Base-by-base conservation (phyloP, 2,329 filamentous ascomycete species). In the Iodosphaeria phyllophila region DNA sequence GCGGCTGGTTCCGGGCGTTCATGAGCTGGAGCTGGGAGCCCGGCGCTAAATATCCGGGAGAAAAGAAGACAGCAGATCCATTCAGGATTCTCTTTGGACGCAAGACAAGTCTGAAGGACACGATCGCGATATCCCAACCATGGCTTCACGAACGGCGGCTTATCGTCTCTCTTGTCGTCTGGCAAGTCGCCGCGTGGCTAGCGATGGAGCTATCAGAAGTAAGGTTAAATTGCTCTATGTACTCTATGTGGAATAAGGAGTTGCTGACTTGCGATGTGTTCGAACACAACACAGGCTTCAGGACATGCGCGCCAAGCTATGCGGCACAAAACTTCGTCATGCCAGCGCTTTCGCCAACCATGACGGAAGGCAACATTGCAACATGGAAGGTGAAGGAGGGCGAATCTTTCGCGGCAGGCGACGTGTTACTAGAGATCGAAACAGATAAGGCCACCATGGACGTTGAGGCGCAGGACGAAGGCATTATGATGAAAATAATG, bases 371-470 rank as follows among this genome's bases (percentile, higher is more conserved):
- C 32, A 89, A 82, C 51, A 91, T 92, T 42, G 66, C 77, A 23
- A 67, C 53, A 32, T 92, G 82, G 82, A 76, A 72, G 49, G 64
- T 91, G 41, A 86, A 86, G 51, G 82, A 91, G 56, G 82, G 80
- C 45, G 78, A 89, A 38, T 63, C 68, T 25, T 92, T 82, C 50
- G 60, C 66, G 24, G 76, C 80, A 29, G 82, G 82, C 37, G 82
- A 92, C 48, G 79, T 92, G 16, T 62, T 92, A 25, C 69, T 92
- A 30, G 82, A 92, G 53, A 89, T 92, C 46, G 82, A 92, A 56
- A 92, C 82, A 30, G 82, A 92, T 52, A 92, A 92, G 61, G 82
- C 82, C 28, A 79, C 79, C 28, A 92, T 92, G 80, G 83, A 92
- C 39, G 82, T 92, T 14, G 83, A 92, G 58, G 82, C 82, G 20